Conservation (phyloP, 2,329 filamentous ascomycete species). For the Lachnellula occidentalis region DNA sequence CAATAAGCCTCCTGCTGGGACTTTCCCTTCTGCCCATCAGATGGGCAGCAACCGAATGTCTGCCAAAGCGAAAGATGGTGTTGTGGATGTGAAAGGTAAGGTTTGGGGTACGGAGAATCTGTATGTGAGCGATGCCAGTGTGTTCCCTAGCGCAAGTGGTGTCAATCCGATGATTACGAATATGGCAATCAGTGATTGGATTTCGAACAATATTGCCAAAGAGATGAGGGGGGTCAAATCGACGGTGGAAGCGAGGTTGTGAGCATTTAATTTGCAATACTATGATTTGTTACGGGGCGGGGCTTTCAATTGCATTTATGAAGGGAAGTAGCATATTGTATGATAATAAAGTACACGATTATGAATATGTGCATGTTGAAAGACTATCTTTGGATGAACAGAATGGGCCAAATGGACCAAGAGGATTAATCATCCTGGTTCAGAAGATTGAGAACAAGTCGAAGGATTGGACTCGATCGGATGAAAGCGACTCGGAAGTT, state of each 20-base stretch:
- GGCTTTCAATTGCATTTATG: no score
- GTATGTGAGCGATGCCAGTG: conserved; percentile 69
- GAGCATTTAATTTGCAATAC: no score
- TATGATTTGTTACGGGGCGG: no score
- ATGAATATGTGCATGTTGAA: no score
- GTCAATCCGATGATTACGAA: conserved; percentile 78
- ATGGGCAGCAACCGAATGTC: conserved; percentile 77
- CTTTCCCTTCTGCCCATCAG: conserved; percentile 70
- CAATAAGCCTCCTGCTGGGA: conserved; percentile 44
- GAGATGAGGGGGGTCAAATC: conserved; percentile 34
- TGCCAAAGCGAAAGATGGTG: conserved; percentile 40
- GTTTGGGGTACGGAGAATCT: conserved; percentile 63
- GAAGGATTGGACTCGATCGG: no score
- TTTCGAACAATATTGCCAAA: conserved; percentile 50
- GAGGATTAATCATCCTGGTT: no score
- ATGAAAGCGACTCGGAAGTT: no score
- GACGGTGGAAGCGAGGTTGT: conserved; percentile 11
- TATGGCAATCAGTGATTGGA: conserved; percentile 66
- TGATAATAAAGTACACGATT: no score
- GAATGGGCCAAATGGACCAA: no score
- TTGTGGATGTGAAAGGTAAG: conserved; percentile 51
- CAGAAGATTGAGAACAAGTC: no score
- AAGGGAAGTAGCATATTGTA: no score
- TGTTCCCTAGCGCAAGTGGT: conserved; percentile 70
- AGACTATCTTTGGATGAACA: no score